A percentile compares a stretch with the other conserved stretches of the same genome.
These are phyloP conservation scores for Colletotrichum musae DNA, from an alignment of 2,329 filamentous ascomycete genomes.

Conservation along the genomic window DNA sequence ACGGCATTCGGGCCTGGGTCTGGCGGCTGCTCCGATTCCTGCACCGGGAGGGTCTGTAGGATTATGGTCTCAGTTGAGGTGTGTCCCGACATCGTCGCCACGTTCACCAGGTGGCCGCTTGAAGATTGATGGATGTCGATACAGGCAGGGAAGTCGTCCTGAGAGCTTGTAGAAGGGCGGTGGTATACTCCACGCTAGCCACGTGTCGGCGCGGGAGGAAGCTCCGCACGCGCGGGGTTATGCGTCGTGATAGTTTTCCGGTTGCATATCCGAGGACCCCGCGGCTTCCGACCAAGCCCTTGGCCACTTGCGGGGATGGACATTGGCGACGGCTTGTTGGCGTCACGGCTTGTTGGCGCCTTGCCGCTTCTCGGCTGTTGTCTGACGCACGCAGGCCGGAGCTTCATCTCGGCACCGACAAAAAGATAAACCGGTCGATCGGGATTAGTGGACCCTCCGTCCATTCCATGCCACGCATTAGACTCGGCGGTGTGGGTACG, in stretches of 20 bases:
- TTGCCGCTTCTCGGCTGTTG: too few relatives aligned
- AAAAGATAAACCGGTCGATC: too few relatives aligned
- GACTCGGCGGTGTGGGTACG: too few relatives aligned
- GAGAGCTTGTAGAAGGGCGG: not conserved
- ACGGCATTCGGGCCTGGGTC: not conserved
- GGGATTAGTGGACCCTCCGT: too few relatives aligned
- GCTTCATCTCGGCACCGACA: too few relatives aligned
- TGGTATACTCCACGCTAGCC: slow-evolving; percentile 1
- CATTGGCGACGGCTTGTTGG: too few relatives aligned
- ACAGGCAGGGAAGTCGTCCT: too few relatives aligned
- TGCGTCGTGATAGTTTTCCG: not conserved
- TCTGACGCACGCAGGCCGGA: too few relatives aligned
- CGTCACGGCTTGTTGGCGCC: too few relatives aligned
- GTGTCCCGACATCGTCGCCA: not conserved
- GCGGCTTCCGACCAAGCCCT: too few relatives aligned
- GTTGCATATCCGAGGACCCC: slow-evolving; percentile 2
- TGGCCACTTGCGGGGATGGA: too few relatives aligned
- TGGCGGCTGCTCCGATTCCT: not conserved
- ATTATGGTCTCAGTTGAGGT: not conserved
- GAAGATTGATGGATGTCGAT: not conserved
- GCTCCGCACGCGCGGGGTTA: slow-evolving; percentile 4
- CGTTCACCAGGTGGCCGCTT: not conserved
- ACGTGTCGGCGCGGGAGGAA: not conserved
- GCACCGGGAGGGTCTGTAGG: not conserved
- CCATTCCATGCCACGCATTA: too few relatives aligned